Conservation (phyloP, 768 basidiomycete species). For the Cystobasidium tubakii region DNA sequence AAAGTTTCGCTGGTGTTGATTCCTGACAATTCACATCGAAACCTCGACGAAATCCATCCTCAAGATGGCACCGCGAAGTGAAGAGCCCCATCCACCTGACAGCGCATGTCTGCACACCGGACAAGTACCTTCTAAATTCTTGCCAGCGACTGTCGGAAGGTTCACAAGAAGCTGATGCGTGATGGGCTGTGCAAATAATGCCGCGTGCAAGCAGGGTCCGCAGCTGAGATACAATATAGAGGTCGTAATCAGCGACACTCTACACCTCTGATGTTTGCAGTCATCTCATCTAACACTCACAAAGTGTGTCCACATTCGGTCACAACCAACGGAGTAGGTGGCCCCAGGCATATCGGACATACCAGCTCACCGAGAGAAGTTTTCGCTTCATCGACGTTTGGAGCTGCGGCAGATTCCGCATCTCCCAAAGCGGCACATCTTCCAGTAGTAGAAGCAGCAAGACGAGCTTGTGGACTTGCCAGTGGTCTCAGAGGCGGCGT, state of each 20-base stretch:
- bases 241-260: not conserved
- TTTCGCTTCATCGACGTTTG: constrained; percentile 10
- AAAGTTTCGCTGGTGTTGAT: too few relatives aligned
- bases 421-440: constrained; percentile 14
- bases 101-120: constrained; percentile 26
- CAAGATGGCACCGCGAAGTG: constrained; percentile 19
- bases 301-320: constrained; percentile 35
- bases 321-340: constrained; percentile 19
- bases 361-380: constrained; percentile 25
- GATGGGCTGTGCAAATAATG: constrained; percentile 3
- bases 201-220: constrained; percentile 28
- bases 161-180: constrained; percentile 18
- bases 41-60: constrained; percentile 5
- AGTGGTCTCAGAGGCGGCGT: constrained; percentile 33
- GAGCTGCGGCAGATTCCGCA: not conserved
- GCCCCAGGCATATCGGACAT: constrained; percentile 28
- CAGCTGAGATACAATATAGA: constrained; percentile 4
- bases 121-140: constrained; percentile 27
- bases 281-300: not conserved
- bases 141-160: constrained; percentile 17
- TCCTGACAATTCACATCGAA: not conserved
- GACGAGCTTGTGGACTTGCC: constrained; percentile 27
- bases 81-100: constrained; percentile 13
- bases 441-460: constrained; percentile 13
- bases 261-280: not conserved